These are phyloP conservation scores for Neonectria hederae DNA, from an alignment of 2,329 filamentous ascomycete species.

Conservation along the genomic window DNA sequence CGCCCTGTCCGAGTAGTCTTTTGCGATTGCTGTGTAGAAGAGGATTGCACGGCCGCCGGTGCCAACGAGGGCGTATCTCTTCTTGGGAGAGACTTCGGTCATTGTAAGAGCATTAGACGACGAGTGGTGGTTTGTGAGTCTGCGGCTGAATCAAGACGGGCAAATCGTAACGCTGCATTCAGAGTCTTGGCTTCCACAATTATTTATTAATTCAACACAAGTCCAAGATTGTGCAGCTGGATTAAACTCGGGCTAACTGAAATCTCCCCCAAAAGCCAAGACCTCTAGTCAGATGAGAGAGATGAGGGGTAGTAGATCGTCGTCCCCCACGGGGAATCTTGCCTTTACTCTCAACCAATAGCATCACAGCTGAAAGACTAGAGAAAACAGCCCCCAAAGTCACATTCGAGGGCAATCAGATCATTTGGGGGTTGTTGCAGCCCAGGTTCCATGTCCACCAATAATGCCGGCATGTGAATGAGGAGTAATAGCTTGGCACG, in stretches of 20 bases:
- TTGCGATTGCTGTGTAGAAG: constrained; percentile 67
- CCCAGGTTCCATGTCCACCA: neutral
- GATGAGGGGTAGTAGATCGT: neutral
- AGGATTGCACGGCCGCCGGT: constrained; percentile 68
- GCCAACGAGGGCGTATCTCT: constrained; percentile 66
- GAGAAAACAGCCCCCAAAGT: neutral
- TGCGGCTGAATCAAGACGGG: no score
- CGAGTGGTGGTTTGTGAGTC: neutral
- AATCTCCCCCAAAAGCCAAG: neutral
- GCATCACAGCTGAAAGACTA: neutral
- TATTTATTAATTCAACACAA: neutral
- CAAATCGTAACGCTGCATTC: neutral
- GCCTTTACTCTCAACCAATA: neutral
- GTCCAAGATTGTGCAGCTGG: neutral
- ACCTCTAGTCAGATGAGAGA: no score
- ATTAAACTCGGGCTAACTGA: neutral
- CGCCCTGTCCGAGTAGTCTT: constrained; percentile 60
- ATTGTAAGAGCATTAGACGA: constrained; percentile 8
- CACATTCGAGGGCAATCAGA: neutral
- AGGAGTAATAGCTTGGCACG: neutral
- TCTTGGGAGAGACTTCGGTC: constrained; percentile 39
- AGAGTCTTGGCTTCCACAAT: neutral
- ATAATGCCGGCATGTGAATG: neutral
- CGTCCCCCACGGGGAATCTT: neutral
- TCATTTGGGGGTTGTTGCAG: neutral